Evolutionary conservation across 176 grass and related monocot genomes (phyloP).

Genomic region (Poa annua): DNA sequence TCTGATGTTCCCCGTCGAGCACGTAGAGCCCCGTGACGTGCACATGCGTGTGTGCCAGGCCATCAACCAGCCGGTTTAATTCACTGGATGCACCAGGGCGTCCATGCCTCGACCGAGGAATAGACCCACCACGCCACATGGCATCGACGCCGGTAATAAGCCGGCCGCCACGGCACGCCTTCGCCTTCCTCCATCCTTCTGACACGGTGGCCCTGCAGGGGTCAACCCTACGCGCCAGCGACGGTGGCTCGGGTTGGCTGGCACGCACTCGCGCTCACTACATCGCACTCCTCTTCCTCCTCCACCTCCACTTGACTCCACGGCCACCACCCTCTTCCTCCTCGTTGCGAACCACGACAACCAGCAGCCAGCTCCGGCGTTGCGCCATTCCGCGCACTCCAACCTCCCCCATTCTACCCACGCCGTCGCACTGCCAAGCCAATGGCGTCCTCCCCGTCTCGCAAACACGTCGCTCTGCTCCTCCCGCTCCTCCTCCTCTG

Average conservation of each 20-base stretch:
- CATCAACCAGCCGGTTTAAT: too few species aligned
- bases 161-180: background rate
- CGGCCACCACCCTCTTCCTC: too few species aligned
- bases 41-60: too few species aligned
- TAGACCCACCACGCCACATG: too few species aligned
- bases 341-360: too few species aligned
- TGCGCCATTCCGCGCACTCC: background rate
- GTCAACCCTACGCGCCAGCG: constrained; percentile 14
- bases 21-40: too few species aligned
- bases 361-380: constrained; percentile 4
- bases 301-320: background rate
- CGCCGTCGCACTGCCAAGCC: background rate
- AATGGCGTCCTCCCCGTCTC: constrained; percentile 21
- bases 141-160: too few species aligned
- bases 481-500: constrained; percentile 10
- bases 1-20: too few species aligned
- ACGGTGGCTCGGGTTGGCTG: constrained; percentile 41
- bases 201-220: too few species aligned
- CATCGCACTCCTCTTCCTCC: constrained; percentile 12
- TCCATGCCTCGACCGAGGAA: too few species aligned
- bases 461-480: background rate
- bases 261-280: constrained; percentile 26
- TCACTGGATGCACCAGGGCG: too few species aligned
- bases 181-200: too few species aligned
- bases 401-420: background rate